A percentile compares a stretch with the other conserved stretches of the same genome.
These are phyloP conservation scores for Xylaria sp. DNA, from an alignment of 2,329 filamentous ascomycete genomes.

Conservation along the genomic window DNA sequence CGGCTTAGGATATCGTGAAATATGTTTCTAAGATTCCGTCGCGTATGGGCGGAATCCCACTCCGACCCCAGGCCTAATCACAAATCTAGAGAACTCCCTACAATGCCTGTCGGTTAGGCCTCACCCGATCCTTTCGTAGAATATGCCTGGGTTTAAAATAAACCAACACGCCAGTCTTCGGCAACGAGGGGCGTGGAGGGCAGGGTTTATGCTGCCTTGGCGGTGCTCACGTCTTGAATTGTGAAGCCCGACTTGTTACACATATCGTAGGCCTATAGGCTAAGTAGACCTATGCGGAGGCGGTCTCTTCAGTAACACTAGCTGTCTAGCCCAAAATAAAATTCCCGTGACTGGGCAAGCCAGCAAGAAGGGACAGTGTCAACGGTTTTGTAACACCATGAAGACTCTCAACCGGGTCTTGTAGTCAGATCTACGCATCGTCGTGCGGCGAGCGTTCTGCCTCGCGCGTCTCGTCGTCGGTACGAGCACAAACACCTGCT, in stretches of 20 bases:
- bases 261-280: background rate
- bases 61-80: background rate
- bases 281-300: background rate
- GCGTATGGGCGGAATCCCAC: background rate
- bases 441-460: background rate
- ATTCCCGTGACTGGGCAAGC: background rate
- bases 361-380: slow-evolving; percentile 3
- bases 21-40: background rate
- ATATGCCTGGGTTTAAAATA: background rate
- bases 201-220: background rate
- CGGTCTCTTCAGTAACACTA: too few relatives aligned
- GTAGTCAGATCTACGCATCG: background rate
- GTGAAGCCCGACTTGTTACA: too few relatives aligned
- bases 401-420: slow-evolving; percentile 14
- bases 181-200: background rate
- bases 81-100: background rate
- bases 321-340: too few relatives aligned
- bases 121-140: slow-evolving; percentile 5
- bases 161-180: background rate
- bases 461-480: background rate
- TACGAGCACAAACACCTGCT: background rate
- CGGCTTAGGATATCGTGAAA: background rate
- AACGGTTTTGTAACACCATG: slow-evolving; percentile 1
- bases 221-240: background rate
- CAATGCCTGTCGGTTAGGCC: background rate